Evolutionary conservation across 2,329 filamentous ascomycete species (phyloP).

Genomic region (Reticulascus tulasneorum): DNA sequence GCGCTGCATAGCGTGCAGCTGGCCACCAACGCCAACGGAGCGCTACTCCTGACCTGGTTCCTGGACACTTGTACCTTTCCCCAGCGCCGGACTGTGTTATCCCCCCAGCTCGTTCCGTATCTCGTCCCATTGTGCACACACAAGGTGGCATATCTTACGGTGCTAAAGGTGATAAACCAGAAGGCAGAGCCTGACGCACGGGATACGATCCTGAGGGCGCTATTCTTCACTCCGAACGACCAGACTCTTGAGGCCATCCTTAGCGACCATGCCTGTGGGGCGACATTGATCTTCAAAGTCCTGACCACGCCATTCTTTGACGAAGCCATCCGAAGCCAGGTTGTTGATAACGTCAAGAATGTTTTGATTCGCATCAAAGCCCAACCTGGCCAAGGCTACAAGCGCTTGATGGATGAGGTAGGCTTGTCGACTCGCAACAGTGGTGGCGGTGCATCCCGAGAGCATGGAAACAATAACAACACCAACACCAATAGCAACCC

Average conservation of each 20-base stretch:
- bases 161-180: conserved; percentile 97
- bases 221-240: conserved; percentile 89
- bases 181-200: conserved; percentile 90
- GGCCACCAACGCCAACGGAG: conserved; percentile 93
- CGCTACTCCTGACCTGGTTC: conserved; percentile 93
- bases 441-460: conserved; percentile 39
- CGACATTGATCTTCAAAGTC: conserved; percentile 97
- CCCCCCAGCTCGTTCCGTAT: conserved; percentile 86
- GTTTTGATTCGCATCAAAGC: conserved; percentile 89
- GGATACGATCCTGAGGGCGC: conserved; percentile 80
- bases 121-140: conserved; percentile 95
- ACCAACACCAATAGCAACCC: conserved; percentile 34
- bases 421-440: conserved; percentile 68
- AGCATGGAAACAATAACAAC: conserved; percentile 28
- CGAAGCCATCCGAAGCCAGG: conserved; percentile 80
- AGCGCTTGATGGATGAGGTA: conserved; percentile 97
- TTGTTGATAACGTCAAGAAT: conserved; percentile 87
- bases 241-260: conserved; percentile 86
- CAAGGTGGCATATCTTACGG: conserved; percentile 95
- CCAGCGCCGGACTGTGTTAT: conserved; percentile 82
- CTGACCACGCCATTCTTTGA: conserved; percentile 97
- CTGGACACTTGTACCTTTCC: conserved; percentile 97
- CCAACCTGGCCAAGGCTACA: conserved; percentile 92
- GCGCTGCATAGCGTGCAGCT: conserved; percentile 95
- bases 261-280: conserved; percentile 84